Evolutionary conservation across 2,329 filamentous ascomycete species (phyloP).

Genomic region (Penicillium italicum): DNA sequence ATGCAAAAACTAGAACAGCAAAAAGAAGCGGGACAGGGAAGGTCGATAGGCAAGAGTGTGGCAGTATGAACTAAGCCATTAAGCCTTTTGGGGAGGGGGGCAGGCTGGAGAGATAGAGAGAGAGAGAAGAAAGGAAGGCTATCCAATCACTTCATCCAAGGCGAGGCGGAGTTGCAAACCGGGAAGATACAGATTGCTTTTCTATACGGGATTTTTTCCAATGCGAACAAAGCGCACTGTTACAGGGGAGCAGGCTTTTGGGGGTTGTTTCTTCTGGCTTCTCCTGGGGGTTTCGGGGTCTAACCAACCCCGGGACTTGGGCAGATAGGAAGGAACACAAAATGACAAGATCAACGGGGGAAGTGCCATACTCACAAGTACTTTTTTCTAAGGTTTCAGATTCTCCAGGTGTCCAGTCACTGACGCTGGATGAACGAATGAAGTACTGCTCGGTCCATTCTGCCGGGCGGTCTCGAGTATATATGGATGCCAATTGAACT

Average conservation of each 20-base stretch:
- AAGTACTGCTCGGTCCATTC: constrained; percentile 21
- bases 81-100: background rate
- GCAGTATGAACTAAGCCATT: constrained; percentile 14
- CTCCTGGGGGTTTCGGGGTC: background rate
- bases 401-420: constrained; percentile 12
- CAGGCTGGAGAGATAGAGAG: constrained; percentile 2
- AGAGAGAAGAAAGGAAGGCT: constrained; percentile 2
- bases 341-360: background rate
- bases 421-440: constrained; percentile 22
- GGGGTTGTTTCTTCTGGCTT: constrained; percentile 14
- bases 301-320: background rate
- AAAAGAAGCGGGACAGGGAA: constrained; percentile 8
- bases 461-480: constrained; percentile 21
- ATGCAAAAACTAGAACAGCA: background rate
- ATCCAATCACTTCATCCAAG: constrained; percentile 12
- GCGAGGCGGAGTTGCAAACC: constrained; percentile 24
- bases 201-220: constrained; percentile 20
- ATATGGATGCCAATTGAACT: background rate
- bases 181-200: constrained; percentile 31
- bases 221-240: constrained; percentile 27
- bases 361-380: constrained; percentile 18
- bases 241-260: constrained; percentile 16
- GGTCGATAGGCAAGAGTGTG: constrained; percentile 12
- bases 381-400: constrained; percentile 17
- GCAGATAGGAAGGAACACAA: background rate